Evolutionary conservation across 306 rosid genomes (phyloP).

Genomic region (Leucaena leucocephala): DNA sequence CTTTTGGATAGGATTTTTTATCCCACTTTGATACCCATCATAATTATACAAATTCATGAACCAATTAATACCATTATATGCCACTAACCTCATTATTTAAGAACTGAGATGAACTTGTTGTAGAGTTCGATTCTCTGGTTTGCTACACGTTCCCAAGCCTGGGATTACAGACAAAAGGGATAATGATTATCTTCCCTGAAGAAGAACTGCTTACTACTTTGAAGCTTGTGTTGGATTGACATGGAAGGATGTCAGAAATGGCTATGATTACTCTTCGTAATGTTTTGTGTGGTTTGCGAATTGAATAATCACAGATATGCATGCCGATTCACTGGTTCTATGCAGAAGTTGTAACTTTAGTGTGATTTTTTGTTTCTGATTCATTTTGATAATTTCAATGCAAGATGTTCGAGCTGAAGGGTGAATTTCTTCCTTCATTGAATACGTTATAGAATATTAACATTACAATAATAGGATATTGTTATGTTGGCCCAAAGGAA

Average conservation of each 20-base stretch:
- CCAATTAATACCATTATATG: background rate
- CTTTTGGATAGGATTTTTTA: too few relatives aligned
- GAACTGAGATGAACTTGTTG: background rate
- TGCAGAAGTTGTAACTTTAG: background rate
- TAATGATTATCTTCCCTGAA: background rate
- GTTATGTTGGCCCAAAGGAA: background rate
- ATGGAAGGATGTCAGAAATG: slow-evolving; percentile 26
- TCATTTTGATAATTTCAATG: background rate
- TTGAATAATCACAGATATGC: too few relatives aligned
- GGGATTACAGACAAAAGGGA: background rate
- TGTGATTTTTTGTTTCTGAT: background rate
- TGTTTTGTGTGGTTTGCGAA: too few relatives aligned
- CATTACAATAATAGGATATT: background rate
- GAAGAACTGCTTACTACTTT: slow-evolving; percentile 15
- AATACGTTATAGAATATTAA: background rate
- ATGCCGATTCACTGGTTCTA: slow-evolving; percentile 2
- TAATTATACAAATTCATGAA: background rate
- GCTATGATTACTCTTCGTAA: background rate
- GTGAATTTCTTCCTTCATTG: background rate
- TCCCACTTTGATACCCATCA: too few relatives aligned
- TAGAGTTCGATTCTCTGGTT: background rate
- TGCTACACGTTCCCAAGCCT: background rate
- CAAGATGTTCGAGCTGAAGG: background rate
- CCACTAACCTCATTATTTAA: background rate
- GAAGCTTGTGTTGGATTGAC: slow-evolving; percentile 20